Base-by-base conservation (phyloP, 2,329 filamentous ascomycete species). In the Cryphonectria japonica region DNA sequence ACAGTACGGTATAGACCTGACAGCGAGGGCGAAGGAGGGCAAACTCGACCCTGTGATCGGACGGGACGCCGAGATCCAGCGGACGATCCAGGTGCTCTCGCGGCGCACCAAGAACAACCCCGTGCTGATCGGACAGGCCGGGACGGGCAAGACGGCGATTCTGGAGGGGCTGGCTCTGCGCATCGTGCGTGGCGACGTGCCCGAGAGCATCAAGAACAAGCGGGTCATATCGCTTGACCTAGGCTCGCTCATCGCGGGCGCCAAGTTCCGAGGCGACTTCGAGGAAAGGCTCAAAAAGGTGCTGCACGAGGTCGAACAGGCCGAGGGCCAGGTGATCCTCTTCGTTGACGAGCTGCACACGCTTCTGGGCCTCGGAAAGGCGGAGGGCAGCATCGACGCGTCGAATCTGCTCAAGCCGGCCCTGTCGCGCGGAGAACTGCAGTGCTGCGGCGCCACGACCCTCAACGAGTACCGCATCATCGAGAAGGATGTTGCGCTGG, bases 41-140 rank as follows among this genome's bases (percentile, higher is more conserved):
- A 98, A 97, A 79, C 86, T 99, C 3, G 96, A 99, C 78, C 96
- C 96, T 0, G 95, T 98, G 19, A 98, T 99, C 78, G 96, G 96
- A 29, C 88, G 96, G 79, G 95, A 98, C 77, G 85, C 89, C 6
- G 96, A 98, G 79, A 97, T 98, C 67, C 93, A 97, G 78, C 87
- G 96, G 66, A 97, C 95, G 0, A 98, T 98, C 72, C 96, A 98
- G 78, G 92, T 99, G 14, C 83, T 99, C 1, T 98, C 95, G 22
- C 87, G 96, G 74, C 87, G 96, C 72, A 98, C 96, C 9, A 98
- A 98, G 82, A 98, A 98, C 77, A 97, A 97, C 75, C 95, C 95
- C 0, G 95, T 98, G 0, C 84, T 98, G n/a, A 97, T 98, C 71
- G 95, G 95, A 73, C 91, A 90, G 63, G 93, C 94, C 11, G 95